Conservation (phyloP, 345 rosid genomes). For the Gossypium thurberi region DNA sequence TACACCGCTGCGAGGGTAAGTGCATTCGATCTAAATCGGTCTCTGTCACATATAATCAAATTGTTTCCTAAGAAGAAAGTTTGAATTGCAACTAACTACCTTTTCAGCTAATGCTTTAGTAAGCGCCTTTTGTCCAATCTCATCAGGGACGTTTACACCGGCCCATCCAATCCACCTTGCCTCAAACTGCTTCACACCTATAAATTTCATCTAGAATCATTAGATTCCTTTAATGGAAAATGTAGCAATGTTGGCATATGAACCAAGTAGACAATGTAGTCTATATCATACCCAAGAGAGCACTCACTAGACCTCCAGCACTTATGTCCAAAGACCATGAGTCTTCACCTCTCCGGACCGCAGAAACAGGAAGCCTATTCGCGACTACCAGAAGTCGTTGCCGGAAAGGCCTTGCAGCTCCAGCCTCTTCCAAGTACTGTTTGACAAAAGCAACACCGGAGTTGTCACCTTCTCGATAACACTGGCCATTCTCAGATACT, state of each 20-base stretch:
- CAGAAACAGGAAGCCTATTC: constrained; percentile 94
- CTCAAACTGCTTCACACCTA: constrained; percentile 95
- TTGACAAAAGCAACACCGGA: constrained; percentile 45
- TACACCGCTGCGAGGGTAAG: constrained; percentile 64
- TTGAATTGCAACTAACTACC: constrained; percentile 29
- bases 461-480: constrained; percentile 42
- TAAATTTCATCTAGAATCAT: constrained; percentile 31
- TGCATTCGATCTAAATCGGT: constrained; percentile 9
- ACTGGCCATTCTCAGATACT: constrained; percentile 47
- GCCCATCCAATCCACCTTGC: constrained; percentile 99
- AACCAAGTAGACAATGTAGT: background rate
- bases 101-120: constrained; percentile 92
- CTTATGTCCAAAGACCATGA: constrained; percentile 94
- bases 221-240: constrained; percentile 15
- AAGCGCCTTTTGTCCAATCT: constrained; percentile 83
- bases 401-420: constrained; percentile 56
- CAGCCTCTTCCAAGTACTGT: constrained; percentile 64
- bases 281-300: constrained; percentile 68
- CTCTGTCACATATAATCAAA: background rate
- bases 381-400: constrained; percentile 95
- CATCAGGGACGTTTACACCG: constrained; percentile 97
- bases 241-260: background rate
- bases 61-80: background rate
- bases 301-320: constrained; percentile 94
- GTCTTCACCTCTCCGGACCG: constrained; percentile 88